Conservation (phyloP, 306 rosid species). For the Vigna angularis region DNA sequence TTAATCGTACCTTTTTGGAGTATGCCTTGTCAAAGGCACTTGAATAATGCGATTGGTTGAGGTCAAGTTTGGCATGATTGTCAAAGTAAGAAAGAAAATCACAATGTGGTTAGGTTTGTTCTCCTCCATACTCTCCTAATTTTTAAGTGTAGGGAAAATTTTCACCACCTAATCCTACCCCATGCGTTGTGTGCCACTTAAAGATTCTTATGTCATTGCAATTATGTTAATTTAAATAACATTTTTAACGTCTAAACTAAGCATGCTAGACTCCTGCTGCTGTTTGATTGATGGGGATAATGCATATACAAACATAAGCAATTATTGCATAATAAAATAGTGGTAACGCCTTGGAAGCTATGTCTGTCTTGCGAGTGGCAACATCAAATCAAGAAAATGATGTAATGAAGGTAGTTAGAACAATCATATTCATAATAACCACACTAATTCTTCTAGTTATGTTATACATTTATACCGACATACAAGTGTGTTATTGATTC, state of each 20-base stretch:
- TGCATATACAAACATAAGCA: slow-evolving; percentile 31
- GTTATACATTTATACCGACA: background rate
- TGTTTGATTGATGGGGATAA: slow-evolving; percentile 39
- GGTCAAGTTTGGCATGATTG: slow-evolving; percentile 58
- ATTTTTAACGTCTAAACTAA: slow-evolving; percentile 42
- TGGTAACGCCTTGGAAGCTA: slow-evolving; percentile 41
- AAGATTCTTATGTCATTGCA: slow-evolving; percentile 63
- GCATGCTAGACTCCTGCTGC: slow-evolving; percentile 37
- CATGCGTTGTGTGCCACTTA: slow-evolving; percentile 51
- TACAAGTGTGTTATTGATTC: background rate
- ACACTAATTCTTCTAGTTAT: background rate
- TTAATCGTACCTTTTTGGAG: slow-evolving; percentile 40
- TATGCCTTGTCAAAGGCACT: slow-evolving; percentile 46
- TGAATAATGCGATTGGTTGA: slow-evolving; percentile 44
- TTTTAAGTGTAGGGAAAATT: slow-evolving; percentile 39
- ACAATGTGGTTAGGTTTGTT: slow-evolving; percentile 68
- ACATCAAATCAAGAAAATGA: slow-evolving; percentile 48
- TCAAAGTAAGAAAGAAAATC: slow-evolving; percentile 63
- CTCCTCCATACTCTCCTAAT: slow-evolving; percentile 40
- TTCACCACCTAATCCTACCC: slow-evolving; percentile 77
- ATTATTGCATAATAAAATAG: slow-evolving; percentile 19
- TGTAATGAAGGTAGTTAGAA: slow-evolving; percentile 40
- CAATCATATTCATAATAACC: slow-evolving; percentile 41
- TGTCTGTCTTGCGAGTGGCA: slow-evolving; percentile 42
- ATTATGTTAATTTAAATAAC: slow-evolving; percentile 51